Percentiles rank a stretch among this genome's conserved stretches.
phyloP scores from a whole-genome alignment of 768 basidiomycete species.

The Chiua virens region DNA sequence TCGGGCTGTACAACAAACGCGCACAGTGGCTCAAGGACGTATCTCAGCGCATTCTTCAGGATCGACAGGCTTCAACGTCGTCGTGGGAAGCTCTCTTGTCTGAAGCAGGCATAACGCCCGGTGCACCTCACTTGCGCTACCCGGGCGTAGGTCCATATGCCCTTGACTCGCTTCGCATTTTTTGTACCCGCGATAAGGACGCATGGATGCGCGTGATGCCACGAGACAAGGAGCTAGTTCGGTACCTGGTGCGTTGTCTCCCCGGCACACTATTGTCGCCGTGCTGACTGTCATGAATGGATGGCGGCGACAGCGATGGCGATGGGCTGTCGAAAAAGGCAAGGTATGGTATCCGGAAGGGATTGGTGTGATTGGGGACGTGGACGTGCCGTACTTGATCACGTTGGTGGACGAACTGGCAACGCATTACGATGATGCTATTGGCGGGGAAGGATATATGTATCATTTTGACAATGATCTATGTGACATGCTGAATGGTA shows the following conservation, averaged over 20 bases:
- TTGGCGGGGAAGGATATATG: constrained; percentile 28
- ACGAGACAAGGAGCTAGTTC: constrained; percentile 65
- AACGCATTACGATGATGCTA: constrained; percentile 20
- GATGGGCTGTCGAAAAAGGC: constrained; percentile 61
- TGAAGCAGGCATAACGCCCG: constrained; percentile 17
- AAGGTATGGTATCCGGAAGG: constrained; percentile 48
- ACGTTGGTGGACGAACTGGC: constrained; percentile 42
- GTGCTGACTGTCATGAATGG: background rate
- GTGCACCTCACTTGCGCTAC: constrained; percentile 54
- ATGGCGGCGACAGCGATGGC: constrained; percentile 57
- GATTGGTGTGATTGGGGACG: constrained; percentile 39
- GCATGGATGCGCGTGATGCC: constrained; percentile 69
- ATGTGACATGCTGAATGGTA: background rate
- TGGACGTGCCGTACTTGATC: constrained; percentile 39
- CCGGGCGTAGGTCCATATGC: constrained; percentile 72
- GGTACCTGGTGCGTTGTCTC: constrained; percentile 55
- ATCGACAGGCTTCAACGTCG: constrained; percentile 33
- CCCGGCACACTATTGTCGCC: background rate
- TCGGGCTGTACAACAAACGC: constrained; percentile 62
- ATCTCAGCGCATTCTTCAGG: constrained; percentile 50
- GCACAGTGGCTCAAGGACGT: constrained; percentile 54
- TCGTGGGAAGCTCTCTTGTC: background rate
- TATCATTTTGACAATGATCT: constrained; percentile 26
- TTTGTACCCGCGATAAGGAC: constrained; percentile 39
- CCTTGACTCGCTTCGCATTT: constrained; percentile 75